These are phyloP conservation scores for Fusarium mundagurra DNA, from an alignment of 2,329 filamentous ascomycete genomes.

Conservation along the genomic window DNA sequence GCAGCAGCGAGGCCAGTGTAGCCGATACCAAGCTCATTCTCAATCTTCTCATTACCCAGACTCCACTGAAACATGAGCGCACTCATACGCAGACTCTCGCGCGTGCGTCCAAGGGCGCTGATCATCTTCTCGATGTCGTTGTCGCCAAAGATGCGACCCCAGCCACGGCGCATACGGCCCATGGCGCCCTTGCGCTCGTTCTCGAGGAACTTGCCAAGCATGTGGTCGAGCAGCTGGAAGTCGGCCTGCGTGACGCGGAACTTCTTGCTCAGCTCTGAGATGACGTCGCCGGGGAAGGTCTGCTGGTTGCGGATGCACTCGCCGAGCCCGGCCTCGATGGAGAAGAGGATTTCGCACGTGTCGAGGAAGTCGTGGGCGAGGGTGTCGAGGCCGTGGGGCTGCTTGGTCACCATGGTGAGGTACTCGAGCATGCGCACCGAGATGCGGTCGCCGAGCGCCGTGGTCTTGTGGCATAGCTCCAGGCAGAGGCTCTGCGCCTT, in stretches of 20 bases:
- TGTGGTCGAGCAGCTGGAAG: slow-evolving; percentile 70
- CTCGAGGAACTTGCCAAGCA: slow-evolving; percentile 69
- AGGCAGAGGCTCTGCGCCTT: slow-evolving; percentile 49
- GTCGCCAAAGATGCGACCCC: slow-evolving; percentile 71
- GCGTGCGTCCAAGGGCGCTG: slow-evolving; percentile 64
- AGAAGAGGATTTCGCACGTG: slow-evolving; percentile 71
- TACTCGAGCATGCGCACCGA: slow-evolving; percentile 73
- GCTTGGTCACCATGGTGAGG: slow-evolving; percentile 64
- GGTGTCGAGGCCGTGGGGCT: slow-evolving; percentile 64
- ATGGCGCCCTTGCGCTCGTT: slow-evolving; percentile 70
- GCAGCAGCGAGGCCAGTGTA: slow-evolving; percentile 74
- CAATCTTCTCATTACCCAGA: slow-evolving; percentile 66
- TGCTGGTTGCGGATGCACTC: slow-evolving; percentile 61
- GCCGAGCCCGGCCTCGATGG: slow-evolving; percentile 73
- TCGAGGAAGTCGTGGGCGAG: slow-evolving; percentile 75
- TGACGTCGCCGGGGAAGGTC: slow-evolving; percentile 67
- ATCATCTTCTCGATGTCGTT: slow-evolving; percentile 70
- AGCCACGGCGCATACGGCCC: slow-evolving; percentile 68
- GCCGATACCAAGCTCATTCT: slow-evolving; percentile 70
- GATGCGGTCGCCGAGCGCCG: slow-evolving; percentile 69
- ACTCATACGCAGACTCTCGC: slow-evolving; percentile 71
- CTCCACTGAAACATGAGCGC: slow-evolving; percentile 73
- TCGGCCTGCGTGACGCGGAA: slow-evolving; percentile 69
- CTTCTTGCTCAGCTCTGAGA: slow-evolving; percentile 71
- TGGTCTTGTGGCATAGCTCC: slow-evolving; percentile 65